Evolutionary conservation across 1,139 yeast genomes (phyloP).

Genomic region (Lodderomyces elongisporus): DNA sequence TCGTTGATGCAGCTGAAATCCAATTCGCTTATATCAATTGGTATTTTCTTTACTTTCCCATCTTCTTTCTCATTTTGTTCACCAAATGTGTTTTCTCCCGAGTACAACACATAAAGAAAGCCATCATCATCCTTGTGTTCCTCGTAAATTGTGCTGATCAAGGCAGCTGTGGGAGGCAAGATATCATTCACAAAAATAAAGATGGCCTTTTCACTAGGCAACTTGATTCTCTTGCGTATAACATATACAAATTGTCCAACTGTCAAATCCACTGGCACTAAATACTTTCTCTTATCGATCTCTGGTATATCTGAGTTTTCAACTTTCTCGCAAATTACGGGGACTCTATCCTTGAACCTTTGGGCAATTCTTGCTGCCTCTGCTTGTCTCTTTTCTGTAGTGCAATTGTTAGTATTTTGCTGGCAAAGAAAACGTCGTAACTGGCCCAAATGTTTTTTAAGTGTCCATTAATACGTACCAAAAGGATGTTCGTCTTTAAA

Average conservation of each 20-base stretch:
- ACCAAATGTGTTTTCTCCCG: conserved; percentile 84
- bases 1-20: conserved; percentile 6
- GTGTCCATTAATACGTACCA: conserved; percentile 46
- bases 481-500: conserved; percentile 90
- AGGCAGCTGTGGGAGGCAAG: conserved; percentile 95
- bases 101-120: conserved; percentile 86
- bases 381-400: conserved; percentile 88
- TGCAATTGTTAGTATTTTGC: background rate
- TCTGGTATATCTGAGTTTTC: conserved; percentile 96
- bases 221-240: conserved; percentile 89
- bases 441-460: too few relatives aligned
- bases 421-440: too few relatives aligned
- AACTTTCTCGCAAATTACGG: conserved; percentile 95
- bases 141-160: conserved; percentile 90
- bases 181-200: conserved; percentile 95
- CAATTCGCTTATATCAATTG: conserved; percentile 14
- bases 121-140: conserved; percentile 98
- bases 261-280: conserved; percentile 93
- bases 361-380: conserved; percentile 90
- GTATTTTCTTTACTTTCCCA: conserved; percentile 25
- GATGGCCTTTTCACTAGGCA: conserved; percentile 96
- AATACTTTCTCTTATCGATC: conserved; percentile 92
- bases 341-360: conserved; percentile 88
- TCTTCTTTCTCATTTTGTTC: too few relatives aligned
- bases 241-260: conserved; percentile 98